Base-by-base conservation (phyloP, 2,329 filamentous ascomycete species). In the Aspergillus floridensis region DNA sequence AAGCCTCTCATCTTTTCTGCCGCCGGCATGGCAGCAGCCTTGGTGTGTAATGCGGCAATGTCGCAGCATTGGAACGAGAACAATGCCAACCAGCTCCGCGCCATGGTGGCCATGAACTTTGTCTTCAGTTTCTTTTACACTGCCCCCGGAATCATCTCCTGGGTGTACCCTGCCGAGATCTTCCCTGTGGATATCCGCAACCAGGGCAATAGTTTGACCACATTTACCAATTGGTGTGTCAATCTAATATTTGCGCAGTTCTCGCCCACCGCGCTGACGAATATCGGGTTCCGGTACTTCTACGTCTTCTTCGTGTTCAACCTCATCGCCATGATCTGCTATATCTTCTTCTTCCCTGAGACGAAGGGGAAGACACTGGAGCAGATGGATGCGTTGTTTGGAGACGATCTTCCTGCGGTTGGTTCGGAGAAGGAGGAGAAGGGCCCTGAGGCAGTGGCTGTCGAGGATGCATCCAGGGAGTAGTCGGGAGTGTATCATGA, bases 161-260 rank as follows among this genome's bases (percentile, higher is more conserved):
- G 77, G 77, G 72, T 76, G 21, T 78, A 79, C 57, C 76, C 74
- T 0, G 72, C 76, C 3, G 78, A 80, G 62, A 73, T 80, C n/a
- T 79, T 80, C 66, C 77, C 77, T 0, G 70, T 77, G 2, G 73
- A 74, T 41, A 71, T 77, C 47, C 72, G 77, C 19, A 73, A 74
- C 7, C 68, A 73, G 51, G 77, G 76, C 19, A 77, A 75, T 16
- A 70, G 75, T 1, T 64, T 79, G 16, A 74, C 77, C 1, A 79
- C 78, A 0, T 76, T 76, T 54, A 75, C 71, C 1, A 80, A 80
- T 58, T 80, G 78, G 78, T 66, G 69, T 3, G 64, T 79, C 32
- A 80, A 80, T 64, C 70, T 82, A 2, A 72, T 82, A 14, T 78
- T 83, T 61, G 79, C 79, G 2, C 79, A 82, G 49, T 80, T 81